phyloP scores from a whole-genome alignment of 1,284 basidiomycete species.

The Cryptococcus sp. region DNA sequence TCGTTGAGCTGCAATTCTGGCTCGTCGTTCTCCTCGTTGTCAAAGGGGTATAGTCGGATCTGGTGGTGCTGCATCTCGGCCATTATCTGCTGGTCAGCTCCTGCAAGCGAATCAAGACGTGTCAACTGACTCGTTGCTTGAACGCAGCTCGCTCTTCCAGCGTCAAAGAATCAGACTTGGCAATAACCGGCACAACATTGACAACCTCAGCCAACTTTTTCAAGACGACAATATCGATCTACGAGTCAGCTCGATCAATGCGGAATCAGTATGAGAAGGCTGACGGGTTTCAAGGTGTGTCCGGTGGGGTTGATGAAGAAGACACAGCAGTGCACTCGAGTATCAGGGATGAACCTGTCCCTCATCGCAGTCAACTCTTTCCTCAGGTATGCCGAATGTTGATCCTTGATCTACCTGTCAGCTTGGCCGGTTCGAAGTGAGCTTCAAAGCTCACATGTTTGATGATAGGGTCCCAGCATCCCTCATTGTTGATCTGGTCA shows the following conservation, averaged over 20 bases:
- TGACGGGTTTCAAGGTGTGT: conserved; percentile 70
- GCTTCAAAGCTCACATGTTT: conserved; percentile 75
- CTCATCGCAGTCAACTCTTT: conserved; percentile 99
- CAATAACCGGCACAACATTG: conserved; percentile 97
- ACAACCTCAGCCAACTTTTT: conserved; percentile 98
- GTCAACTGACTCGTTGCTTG: conserved; percentile 71
- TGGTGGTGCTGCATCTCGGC: conserved; percentile 89
- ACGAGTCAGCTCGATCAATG: conserved; percentile 3
- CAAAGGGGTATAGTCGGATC: conserved; percentile 94
- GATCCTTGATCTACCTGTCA: conserved; percentile 60
- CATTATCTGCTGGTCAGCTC: conserved; percentile 59
- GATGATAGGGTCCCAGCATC: conserved; percentile 98
- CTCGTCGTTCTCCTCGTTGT: conserved; percentile 90
- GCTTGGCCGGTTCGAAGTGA: not conserved
- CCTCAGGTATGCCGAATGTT: conserved; percentile 96
- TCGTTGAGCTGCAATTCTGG: conserved; percentile 83
- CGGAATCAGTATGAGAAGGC: conserved; percentile 4
- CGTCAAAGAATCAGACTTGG: conserved; percentile 94
- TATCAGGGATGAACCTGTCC: conserved; percentile 96
- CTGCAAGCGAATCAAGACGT: no score
- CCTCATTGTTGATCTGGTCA: conserved; percentile 98
- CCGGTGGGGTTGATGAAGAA: conserved; percentile 99
- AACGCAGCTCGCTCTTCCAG: conserved; percentile 87
- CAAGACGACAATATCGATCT: conserved; percentile 95
- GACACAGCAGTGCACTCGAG: conserved; percentile 94